A percentile compares a stretch with the other conserved stretches of the same genome.
Conservation (phyloP, 2,329 filamentous ascomycete species). For the Taxawa tesnikishii region DNA sequence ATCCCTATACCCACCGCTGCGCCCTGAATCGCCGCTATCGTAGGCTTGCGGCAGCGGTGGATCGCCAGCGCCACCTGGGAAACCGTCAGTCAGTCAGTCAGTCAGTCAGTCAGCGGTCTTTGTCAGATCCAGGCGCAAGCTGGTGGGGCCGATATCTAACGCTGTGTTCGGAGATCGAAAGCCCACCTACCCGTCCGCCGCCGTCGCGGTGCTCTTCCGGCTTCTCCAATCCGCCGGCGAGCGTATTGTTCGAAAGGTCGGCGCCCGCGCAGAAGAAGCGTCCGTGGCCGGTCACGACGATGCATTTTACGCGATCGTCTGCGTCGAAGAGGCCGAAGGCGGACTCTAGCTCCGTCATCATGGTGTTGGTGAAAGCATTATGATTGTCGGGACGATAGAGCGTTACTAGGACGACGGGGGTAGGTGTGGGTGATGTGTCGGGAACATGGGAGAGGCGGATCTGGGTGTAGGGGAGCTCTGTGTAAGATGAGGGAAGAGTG, state of each 20-base stretch:
- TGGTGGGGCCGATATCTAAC: too few species aligned
- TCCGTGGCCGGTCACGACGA: slow-evolving; percentile 39
- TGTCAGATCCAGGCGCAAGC: too few species aligned
- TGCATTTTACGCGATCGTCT: slow-evolving; percentile 41
- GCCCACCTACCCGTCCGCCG: slow-evolving; percentile 31
- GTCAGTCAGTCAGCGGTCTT: too few species aligned
- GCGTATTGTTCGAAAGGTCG: slow-evolving; percentile 42
- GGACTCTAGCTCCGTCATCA: slow-evolving; percentile 48
- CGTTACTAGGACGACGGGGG: slow-evolving; percentile 49
- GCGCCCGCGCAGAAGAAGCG: slow-evolving; percentile 44
- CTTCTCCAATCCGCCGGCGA: slow-evolving; percentile 29
- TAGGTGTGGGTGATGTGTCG: slow-evolving; percentile 38
- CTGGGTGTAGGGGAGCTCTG: slow-evolving; percentile 24
- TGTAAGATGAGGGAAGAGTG: slow-evolving; percentile 25
- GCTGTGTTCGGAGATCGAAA: neutral
- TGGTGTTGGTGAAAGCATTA: slow-evolving; percentile 57
- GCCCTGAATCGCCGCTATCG: slow-evolving; percentile 43
- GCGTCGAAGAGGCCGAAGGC: slow-evolving; percentile 41
- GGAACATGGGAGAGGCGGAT: slow-evolving; percentile 30
- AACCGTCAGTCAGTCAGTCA: too few species aligned
- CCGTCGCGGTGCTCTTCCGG: slow-evolving; percentile 41
- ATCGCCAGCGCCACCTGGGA: slow-evolving; percentile 39
- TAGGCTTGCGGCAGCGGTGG: slow-evolving; percentile 44
- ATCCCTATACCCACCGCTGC: slow-evolving; percentile 47
- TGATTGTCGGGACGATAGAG: slow-evolving; percentile 52